Conservation (phyloP, 179 eudicot species). For the Silene vulgaris region DNA sequence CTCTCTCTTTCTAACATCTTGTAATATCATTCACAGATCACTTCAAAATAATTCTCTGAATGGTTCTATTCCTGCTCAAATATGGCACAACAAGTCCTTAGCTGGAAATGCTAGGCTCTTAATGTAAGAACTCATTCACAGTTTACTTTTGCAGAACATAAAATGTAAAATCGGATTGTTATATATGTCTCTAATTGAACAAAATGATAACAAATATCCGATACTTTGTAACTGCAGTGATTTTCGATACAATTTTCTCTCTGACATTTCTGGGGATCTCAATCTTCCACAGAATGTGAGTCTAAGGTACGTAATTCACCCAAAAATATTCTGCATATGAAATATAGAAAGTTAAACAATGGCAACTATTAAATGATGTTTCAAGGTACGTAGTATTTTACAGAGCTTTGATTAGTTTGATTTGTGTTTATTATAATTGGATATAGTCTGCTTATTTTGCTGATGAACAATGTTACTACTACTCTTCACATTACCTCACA, state of each 20-base stretch:
- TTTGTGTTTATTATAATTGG: not conserved
- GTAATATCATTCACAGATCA: slow-evolving; percentile 37
- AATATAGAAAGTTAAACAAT: not conserved
- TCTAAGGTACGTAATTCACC: slow-evolving; percentile 41
- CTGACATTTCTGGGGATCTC: slow-evolving; percentile 44
- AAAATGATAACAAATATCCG: slow-evolving; percentile 2
- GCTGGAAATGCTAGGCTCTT: slow-evolving; percentile 37
- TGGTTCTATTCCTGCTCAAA: slow-evolving; percentile 55
- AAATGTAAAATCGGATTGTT: not conserved
- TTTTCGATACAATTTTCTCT: slow-evolving; percentile 56
- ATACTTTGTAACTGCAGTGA: slow-evolving; percentile 49
- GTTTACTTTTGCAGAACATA: not conserved
- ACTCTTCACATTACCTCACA: too few relatives aligned
- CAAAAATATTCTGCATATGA: not conserved
- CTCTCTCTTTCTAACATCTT: not conserved
- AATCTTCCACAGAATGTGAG: slow-evolving; percentile 56
- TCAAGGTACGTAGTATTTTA: not conserved
- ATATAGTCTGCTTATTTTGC: not conserved
- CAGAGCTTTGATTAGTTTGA: not conserved
- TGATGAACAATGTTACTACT: not conserved
- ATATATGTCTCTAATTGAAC: not conserved
- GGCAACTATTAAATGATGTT: not conserved
- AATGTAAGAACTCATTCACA: slow-evolving; percentile 40
- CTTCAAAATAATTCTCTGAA: slow-evolving; percentile 50
- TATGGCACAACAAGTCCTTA: slow-evolving; percentile 56